Evolutionary conservation across 169 alveolate genomes (phyloP).

Genomic region (Plasmodium cynomolgi): DNA sequence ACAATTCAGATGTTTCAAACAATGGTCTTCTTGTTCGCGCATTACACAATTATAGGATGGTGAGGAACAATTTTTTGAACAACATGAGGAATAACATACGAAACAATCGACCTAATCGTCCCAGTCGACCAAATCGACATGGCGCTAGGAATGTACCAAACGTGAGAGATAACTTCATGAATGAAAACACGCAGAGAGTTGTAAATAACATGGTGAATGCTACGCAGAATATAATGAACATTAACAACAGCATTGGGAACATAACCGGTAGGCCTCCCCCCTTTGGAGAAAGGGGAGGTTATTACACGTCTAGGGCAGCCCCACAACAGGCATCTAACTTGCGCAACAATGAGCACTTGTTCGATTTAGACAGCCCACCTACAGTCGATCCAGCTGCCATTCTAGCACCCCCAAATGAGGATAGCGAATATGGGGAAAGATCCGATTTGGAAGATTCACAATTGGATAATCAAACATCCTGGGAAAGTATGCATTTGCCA

Average conservation of each 20-base stretch:
- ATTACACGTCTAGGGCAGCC: neutral
- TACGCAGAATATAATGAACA: conserved; percentile 22
- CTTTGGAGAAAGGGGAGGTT: neutral
- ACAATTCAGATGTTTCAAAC: conserved; percentile 16
- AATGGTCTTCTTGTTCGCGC: conserved; percentile 4
- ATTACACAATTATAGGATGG: conserved; percentile 25
- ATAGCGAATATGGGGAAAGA: neutral
- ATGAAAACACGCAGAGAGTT: neutral
- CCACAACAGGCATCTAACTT: neutral
- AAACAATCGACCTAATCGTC: neutral
- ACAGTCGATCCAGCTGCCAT: neutral
- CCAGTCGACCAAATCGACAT: neutral
- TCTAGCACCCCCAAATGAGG: neutral
- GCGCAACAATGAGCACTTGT: neutral
- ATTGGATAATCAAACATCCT: neutral
- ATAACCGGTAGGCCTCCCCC: neutral
- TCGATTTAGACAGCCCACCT: neutral
- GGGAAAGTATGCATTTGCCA: neutral
- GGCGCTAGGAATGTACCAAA: neutral
- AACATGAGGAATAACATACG: neutral
- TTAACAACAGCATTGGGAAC: neutral
- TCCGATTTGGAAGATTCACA: conserved; percentile 1
- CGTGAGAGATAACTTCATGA: neutral
- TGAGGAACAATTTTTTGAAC: conserved; percentile 14
- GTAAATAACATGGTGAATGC: conserved; percentile 10